A percentile compares a stretch with the other conserved stretches of the same genome.
Evolutionary conservation across 805 yeast species (phyloP).

Genomic region (Starmerella stellata): DNA sequence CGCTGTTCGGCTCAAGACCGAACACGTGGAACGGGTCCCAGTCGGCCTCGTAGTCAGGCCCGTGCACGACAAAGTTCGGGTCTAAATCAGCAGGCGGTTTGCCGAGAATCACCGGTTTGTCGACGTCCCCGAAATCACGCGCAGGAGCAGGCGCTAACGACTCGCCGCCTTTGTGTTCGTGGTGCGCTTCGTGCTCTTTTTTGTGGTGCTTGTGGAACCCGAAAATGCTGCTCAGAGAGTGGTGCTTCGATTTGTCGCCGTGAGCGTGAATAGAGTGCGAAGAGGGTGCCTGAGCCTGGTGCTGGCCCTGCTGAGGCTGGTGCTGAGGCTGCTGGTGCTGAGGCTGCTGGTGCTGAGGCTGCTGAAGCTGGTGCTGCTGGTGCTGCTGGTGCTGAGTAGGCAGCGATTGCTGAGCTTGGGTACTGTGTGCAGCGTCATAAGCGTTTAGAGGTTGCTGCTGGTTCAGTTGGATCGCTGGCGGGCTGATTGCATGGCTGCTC

Average conservation of each 20-base stretch:
- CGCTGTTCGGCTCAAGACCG: conserved; percentile 7
- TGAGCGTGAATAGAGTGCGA: neutral
- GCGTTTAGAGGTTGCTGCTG: no score
- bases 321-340: neutral
- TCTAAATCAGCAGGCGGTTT: conserved; percentile 4
- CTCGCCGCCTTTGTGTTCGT: neutral
- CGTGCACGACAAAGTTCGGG: conserved; percentile 12
- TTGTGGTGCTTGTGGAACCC: conserved; percentile 2
- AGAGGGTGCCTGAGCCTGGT: neutral
- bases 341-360: neutral
- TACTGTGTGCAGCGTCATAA: no score
- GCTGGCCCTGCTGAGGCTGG: neutral
- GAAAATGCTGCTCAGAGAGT: neutral
- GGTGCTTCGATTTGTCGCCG: neutral
- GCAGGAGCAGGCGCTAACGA: neutral
- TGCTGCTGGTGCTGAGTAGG: no score
- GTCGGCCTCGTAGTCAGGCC: conserved; percentile 12
- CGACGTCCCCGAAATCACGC: conserved; percentile 1
- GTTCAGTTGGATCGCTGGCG: no score
- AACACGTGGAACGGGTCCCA: conserved; percentile 17
- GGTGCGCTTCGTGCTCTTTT: neutral
- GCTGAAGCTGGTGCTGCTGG: neutral
- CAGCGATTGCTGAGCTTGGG: no score
- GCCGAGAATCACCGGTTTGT: conserved; percentile 1
- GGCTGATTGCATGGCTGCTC: neutral